These are phyloP conservation scores for Stachybotrys elegans DNA, from an alignment of 2,329 filamentous ascomycete genomes.

Conservation along the genomic window DNA sequence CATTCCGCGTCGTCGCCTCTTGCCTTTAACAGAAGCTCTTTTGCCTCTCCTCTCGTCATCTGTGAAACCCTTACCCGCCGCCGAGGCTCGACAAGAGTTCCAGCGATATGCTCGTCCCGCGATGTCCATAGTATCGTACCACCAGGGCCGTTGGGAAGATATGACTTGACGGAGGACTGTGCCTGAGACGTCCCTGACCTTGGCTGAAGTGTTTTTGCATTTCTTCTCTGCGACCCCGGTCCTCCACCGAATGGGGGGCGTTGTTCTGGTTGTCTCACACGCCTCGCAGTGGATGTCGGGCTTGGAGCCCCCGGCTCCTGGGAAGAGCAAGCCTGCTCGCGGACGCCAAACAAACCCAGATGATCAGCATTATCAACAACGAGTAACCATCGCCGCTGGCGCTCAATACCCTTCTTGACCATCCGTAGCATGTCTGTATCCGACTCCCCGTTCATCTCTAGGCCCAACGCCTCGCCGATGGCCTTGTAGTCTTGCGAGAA, in stretches of 20 bases:
- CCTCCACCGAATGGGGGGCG: neutral
- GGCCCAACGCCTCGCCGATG: slow-evolving; percentile 19
- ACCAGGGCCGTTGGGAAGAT: slow-evolving; percentile 16
- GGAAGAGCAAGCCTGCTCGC: neutral
- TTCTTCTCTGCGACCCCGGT: neutral
- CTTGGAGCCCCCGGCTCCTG: no score
- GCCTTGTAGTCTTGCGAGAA: slow-evolving; percentile 24
- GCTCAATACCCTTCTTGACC: slow-evolving; percentile 13
- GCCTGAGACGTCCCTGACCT: neutral
- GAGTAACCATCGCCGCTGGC: slow-evolving; percentile 19
- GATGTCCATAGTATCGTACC: slow-evolving; percentile 27
- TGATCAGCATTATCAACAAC: slow-evolving; percentile 29
- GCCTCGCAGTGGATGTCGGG: no score
- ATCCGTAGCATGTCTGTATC: slow-evolving; percentile 13
- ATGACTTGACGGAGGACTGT: slow-evolving; percentile 5
- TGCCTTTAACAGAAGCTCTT: slow-evolving; percentile 1
- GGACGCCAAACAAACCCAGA: slow-evolving; percentile 19
- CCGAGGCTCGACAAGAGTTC: slow-evolving; percentile 15
- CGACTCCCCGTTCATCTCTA: slow-evolving; percentile 11
- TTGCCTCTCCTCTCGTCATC: slow-evolving; percentile 16
- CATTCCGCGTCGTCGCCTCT: neutral
- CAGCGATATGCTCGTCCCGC: slow-evolving; percentile 19
- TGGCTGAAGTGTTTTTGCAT: neutral
- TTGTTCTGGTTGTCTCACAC: no score
- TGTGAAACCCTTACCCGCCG: slow-evolving; percentile 16